Conservation (phyloP, 331 rosid species). For the Malus hybrid region DNA sequence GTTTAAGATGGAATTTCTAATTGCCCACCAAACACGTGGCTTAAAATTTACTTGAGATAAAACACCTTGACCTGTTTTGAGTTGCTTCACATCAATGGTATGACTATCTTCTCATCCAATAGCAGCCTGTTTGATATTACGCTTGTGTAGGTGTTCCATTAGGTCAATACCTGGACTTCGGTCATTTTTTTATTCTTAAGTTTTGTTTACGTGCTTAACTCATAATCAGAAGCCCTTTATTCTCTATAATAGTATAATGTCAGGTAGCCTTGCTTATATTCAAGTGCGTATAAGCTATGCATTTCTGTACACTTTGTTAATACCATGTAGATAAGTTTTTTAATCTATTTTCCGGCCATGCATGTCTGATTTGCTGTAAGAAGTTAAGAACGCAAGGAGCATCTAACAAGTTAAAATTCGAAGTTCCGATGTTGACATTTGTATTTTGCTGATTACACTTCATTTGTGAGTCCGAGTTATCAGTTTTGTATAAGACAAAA, state of each 20-base stretch:
- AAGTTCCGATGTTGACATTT: not conserved
- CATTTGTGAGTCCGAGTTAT: not conserved
- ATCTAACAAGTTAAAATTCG: not conserved
- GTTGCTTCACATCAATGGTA: not conserved
- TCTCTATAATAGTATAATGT: not conserved
- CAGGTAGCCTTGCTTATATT: not conserved
- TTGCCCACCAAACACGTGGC: not conserved
- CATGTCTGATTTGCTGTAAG: not conserved
- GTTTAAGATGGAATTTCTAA: not conserved
- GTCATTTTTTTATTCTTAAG: not conserved
- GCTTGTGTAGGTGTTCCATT: not conserved
- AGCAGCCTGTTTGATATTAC: not conserved
- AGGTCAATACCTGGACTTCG: not conserved
- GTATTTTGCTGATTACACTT: not conserved
- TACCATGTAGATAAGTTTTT: not conserved
- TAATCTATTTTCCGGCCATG: not conserved
- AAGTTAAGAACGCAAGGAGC: not conserved
- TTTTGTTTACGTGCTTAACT: too few relatives aligned
- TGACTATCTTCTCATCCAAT: not conserved
- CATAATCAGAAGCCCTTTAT: not conserved
- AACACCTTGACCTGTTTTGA: not conserved
- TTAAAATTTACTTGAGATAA: not conserved
- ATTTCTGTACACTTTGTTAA: not conserved
- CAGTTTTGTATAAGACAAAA: not conserved
- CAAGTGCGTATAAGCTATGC: not conserved